Evolutionary conservation across 129 eudicot species (phyloP).

Genomic region (Erigeron canadensis): DNA sequence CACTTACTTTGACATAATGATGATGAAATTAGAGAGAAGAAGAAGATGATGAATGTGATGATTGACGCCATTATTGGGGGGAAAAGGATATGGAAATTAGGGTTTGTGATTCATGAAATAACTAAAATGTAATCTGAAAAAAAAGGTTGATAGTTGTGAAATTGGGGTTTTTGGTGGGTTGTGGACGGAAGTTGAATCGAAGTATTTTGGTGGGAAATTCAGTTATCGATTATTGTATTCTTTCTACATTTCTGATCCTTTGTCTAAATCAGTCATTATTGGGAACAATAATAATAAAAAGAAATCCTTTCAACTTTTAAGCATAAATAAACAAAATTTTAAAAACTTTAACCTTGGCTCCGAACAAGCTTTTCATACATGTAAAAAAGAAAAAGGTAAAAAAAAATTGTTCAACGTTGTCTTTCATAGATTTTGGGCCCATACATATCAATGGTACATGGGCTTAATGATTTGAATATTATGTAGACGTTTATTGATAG

Average conservation of each 20-base stretch:
- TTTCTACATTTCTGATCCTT: not conserved
- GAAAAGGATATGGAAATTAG: constrained; percentile 10
- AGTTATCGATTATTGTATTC: too few species aligned
- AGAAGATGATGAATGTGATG: constrained; percentile 15
- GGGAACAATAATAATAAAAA: not conserved
- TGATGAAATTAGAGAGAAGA: constrained; percentile 26
- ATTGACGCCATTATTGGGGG: constrained; percentile 28
- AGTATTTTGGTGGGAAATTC: constrained; percentile 33
- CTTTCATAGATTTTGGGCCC: too few species aligned
- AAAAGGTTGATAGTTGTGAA: not conserved
- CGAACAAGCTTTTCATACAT: too few species aligned
- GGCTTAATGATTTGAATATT: too few species aligned
- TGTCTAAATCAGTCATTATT: not conserved
- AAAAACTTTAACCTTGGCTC: too few species aligned
- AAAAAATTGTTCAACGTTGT: too few species aligned
- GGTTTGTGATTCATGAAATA: constrained; percentile 7
- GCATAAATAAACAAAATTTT: too few species aligned
- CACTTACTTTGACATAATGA: constrained; percentile 25
- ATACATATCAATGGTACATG: too few species aligned
- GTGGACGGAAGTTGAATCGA: too few species aligned
- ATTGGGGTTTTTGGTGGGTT: not conserved
- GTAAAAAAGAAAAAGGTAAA: too few species aligned
- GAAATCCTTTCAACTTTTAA: too few species aligned
- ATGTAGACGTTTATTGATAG: too few species aligned
- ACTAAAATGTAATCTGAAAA: not conserved